Percentiles rank a stretch among this genome's conserved stretches.
Conservation (phyloP, 75 land plant species). For the Chamaecyparis obtusa region DNA sequence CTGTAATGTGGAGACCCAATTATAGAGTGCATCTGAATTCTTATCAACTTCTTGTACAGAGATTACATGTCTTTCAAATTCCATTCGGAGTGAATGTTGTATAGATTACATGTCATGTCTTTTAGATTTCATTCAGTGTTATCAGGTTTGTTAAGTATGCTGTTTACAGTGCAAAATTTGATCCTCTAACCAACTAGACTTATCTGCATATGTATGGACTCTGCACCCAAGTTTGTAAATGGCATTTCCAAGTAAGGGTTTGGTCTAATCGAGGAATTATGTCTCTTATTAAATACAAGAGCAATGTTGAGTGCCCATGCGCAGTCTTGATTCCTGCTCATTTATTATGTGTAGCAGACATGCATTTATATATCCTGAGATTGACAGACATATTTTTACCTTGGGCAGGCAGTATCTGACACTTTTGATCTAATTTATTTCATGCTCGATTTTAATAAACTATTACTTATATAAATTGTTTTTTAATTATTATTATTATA, state of each 20-base stretch:
- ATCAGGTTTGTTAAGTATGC: background rate
- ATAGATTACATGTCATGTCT: background rate
- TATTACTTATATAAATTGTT: too few species aligned
- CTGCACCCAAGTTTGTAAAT: too few species aligned
- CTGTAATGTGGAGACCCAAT: background rate
- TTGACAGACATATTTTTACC: background rate
- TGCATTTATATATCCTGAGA: background rate
- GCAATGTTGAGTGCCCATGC: background rate
- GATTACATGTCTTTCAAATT: background rate
- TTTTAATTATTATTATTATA: too few species aligned
- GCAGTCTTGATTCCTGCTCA: background rate
- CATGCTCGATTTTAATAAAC: too few species aligned
- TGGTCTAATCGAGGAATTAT: background rate
- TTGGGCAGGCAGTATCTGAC: background rate
- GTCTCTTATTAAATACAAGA: too few species aligned
- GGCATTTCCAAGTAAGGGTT: background rate
- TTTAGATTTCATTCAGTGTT: background rate
- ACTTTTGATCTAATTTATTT: background rate
- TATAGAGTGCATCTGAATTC: background rate
- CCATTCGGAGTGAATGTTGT: background rate
- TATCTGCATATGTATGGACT: too few species aligned
- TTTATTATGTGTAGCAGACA: background rate
- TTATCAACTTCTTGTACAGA: background rate
- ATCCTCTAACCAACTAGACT: background rate
- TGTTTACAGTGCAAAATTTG: background rate